phyloP scores from a whole-genome alignment of 805 yeast species.

The Hanseniaspora jakobsenii region DNA sequence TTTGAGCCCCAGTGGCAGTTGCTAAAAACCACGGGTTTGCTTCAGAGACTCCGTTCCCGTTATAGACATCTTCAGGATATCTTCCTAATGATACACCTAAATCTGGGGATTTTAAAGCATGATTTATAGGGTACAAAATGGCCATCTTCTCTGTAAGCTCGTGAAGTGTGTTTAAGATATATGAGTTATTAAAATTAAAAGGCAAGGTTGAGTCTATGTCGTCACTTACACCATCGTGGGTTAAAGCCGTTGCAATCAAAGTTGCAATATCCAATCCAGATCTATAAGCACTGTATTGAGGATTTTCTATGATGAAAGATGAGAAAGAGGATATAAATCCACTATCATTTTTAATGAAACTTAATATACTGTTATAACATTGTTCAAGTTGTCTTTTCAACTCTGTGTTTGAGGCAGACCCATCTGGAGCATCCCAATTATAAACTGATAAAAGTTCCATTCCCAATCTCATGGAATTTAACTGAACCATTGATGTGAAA shows the following conservation, averaged over 20 bases:
- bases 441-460: constrained; percentile 19
- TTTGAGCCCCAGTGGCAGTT: constrained; percentile 33
- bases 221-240: constrained; percentile 30
- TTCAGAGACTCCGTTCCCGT: constrained; percentile 56
- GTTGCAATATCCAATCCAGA: constrained; percentile 73
- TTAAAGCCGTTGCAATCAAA: constrained; percentile 33
- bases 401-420: not conserved
- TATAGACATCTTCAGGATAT: constrained; percentile 84
- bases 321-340: constrained; percentile 31
- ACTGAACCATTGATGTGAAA: constrained; percentile 66
- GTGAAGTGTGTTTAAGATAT: constrained; percentile 50
- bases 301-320: constrained; percentile 62
- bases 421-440: constrained; percentile 6
- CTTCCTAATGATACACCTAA: constrained; percentile 65
- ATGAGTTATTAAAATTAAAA: constrained; percentile 46
- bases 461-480: constrained; percentile 55
- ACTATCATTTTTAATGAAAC: constrained; percentile 24
- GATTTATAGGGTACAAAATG: constrained; percentile 66
- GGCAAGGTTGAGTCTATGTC: constrained; percentile 34
- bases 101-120: constrained; percentile 30
- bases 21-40: constrained; percentile 93
- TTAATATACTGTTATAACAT: constrained; percentile 20
- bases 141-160: constrained; percentile 58
- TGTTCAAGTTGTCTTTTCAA: constrained; percentile 20
- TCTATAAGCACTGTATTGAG: constrained; percentile 37